Base-by-base conservation (phyloP, 768 basidiomycete species). In the Chalciporus pseudorubinellus region DNA sequence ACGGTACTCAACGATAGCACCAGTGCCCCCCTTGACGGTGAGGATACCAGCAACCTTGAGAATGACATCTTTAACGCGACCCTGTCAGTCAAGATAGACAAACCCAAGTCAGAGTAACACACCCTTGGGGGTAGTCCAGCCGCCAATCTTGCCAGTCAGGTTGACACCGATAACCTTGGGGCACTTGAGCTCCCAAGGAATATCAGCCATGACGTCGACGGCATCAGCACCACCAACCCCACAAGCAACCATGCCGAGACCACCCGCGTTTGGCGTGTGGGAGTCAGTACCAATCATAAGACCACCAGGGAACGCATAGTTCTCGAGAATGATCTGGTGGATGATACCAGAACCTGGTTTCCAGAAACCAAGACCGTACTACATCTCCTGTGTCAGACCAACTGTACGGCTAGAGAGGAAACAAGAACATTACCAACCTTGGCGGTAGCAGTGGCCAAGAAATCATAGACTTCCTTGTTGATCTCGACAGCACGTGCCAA, bases 221-320 rank as follows among this genome's bases (percentile, higher is more conserved):
- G 97, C 95, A 66, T 99, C 95, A 46, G 95, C 95, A 77, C 97
- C 97, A 66, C 97, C 97, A 59, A 98, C 97, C 82, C 97, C 97
- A 71, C 95, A 95, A 41, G 95, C 95, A 70, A 98, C 79, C 97
- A 98, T 98, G 61, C 95, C 97, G 60, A 99, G 85, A 79, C 97
- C 97, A 71, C 97, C 97, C 55, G 97, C 97, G 68, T 98, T 98
- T 44, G 97, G 97, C 7, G 97, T 98, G 75, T 99, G 94, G 28
- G 95, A 98, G 77, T 99, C 97, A 51, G 95, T 98, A 70, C 97
- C 97, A 62, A 99, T 98, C 95, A 99, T 98, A 53, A 99, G 81
- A 65, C 95, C 92, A 76, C 95, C 95, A 48, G 95, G 95, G 84
- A 98, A 95, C 4, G 95, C 97, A 71, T 99, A 98, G 80, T 98